These are phyloP conservation scores for Penicillium manginii DNA, from an alignment of 495 filamentous ascomycete genomes.

Conservation along the genomic window DNA sequence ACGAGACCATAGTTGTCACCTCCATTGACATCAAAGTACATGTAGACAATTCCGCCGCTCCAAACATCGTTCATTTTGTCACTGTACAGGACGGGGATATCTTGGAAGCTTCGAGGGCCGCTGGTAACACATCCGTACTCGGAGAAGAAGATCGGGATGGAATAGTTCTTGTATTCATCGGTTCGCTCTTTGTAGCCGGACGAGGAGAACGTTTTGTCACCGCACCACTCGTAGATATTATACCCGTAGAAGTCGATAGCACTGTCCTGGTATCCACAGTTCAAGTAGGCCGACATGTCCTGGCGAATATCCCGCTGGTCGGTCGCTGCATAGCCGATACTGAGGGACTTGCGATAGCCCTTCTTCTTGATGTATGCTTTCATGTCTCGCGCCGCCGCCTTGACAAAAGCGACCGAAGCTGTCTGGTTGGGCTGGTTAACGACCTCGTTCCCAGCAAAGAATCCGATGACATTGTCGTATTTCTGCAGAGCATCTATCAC, in stretches of 20 bases:
- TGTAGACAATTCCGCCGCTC: slow-evolving; percentile 93
- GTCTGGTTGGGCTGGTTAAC: slow-evolving; percentile 75
- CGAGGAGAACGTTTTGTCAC: slow-evolving; percentile 65
- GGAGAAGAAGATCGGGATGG: slow-evolving; percentile 91
- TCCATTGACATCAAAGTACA: slow-evolving; percentile 84
- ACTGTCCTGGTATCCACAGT: slow-evolving; percentile 68
- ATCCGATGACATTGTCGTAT: slow-evolving; percentile 86
- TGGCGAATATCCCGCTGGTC: slow-evolving; percentile 78
- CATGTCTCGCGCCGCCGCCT: slow-evolving; percentile 90
- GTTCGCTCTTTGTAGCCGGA: slow-evolving; percentile 81
- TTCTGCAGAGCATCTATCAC: slow-evolving; percentile 77
- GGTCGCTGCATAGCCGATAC: slow-evolving; percentile 91
- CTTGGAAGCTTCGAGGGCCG: slow-evolving; percentile 76
- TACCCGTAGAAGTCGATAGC: slow-evolving; percentile 96
- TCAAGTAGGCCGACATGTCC: slow-evolving; percentile 84
- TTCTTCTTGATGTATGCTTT: slow-evolving; percentile 80
- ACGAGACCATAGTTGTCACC: slow-evolving; percentile 84
- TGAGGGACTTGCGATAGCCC: slow-evolving; percentile 70
- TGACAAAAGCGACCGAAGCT: slow-evolving; percentile 85
- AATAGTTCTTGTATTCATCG: slow-evolving; percentile 79
- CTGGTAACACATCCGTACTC: slow-evolving; percentile 93
- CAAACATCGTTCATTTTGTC: slow-evolving; percentile 79
- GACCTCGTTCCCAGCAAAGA: slow-evolving; percentile 96
- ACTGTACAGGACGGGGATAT: slow-evolving; percentile 79
- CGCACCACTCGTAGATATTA: slow-evolving; percentile 98